phyloP scores from a whole-genome alignment of 140 eudicot species.

The Oenanthe javanica region DNA sequence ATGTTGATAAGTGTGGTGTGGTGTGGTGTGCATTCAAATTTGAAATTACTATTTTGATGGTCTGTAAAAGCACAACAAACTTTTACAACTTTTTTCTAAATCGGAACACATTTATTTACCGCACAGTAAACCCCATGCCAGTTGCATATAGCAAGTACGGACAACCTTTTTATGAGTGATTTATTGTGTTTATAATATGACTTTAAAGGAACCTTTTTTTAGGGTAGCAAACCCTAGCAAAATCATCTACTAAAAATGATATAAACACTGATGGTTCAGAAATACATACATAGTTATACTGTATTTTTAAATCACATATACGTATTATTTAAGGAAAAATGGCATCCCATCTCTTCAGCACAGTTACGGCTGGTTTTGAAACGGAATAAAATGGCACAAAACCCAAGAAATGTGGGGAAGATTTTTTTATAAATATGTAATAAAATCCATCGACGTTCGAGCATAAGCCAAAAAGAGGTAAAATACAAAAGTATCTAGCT shows the following conservation, averaged over 20 bases:
- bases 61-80: slow-evolving; percentile 11
- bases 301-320: too few relatives aligned
- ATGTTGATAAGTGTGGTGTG: neutral
- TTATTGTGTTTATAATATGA: neutral
- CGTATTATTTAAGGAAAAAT: too few relatives aligned
- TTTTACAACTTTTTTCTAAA: slow-evolving; percentile 2
- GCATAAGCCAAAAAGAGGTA: slow-evolving; percentile 7
- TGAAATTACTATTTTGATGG: slow-evolving; percentile 1
- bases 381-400: neutral
- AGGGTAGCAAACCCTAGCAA: neutral
- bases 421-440: too few relatives aligned
- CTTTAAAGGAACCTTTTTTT: neutral
- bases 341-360: too few relatives aligned
- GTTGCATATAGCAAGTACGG: neutral
- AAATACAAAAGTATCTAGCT: neutral
- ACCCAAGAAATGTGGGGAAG: neutral
- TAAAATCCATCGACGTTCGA: neutral
- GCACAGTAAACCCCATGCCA: slow-evolving; percentile 9
- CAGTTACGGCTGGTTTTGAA: neutral
- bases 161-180: neutral
- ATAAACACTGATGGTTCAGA: neutral
- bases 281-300: too few relatives aligned
- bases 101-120: slow-evolving; percentile 9
- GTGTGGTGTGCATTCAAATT: neutral
- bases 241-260: neutral